Conservation (phyloP, 1,139 yeast genomes). For the Pichia sp. region DNA sequence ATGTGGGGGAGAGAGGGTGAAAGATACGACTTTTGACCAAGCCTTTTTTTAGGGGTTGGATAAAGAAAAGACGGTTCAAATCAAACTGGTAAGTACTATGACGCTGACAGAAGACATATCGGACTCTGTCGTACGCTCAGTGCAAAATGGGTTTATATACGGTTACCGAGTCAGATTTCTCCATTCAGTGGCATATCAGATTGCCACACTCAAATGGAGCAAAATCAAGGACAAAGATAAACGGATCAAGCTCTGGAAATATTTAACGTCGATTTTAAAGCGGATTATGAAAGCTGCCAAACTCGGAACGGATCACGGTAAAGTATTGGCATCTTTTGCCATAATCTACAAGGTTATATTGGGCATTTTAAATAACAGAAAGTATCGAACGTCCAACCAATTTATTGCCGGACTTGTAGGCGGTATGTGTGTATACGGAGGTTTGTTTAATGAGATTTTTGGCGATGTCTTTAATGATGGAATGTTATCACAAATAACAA, state of each 20-base stretch:
- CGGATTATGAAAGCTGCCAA: constrained; percentile 40
- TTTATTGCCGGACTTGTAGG: constrained; percentile 59
- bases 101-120: too few species aligned
- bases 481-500: constrained; percentile 52
- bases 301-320: constrained; percentile 54
- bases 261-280: constrained; percentile 28
- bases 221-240: background rate
- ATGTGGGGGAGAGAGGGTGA: too few species aligned
- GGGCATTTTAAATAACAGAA: too few species aligned
- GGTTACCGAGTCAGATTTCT: constrained; percentile 70
- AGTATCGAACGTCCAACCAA: constrained; percentile 16
- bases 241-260: constrained; percentile 29
- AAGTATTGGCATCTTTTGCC: constrained; percentile 60
- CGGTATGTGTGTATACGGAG: constrained; percentile 60
- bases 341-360: constrained; percentile 43
- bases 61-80: too few species aligned
- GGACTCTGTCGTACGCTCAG: constrained; percentile 4
- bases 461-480: constrained; percentile 26
- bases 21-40: too few species aligned
- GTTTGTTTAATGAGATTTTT: constrained; percentile 21
- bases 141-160: constrained; percentile 35
- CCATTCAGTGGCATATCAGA: constrained; percentile 46
- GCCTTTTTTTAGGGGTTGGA: too few species aligned
- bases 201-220: constrained; percentile 29
- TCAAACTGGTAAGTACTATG: too few species aligned